These are phyloP conservation scores for Chlamydomonas schloesseri DNA, from an alignment of 139 green algal genomes.

Conservation along the genomic window DNA sequence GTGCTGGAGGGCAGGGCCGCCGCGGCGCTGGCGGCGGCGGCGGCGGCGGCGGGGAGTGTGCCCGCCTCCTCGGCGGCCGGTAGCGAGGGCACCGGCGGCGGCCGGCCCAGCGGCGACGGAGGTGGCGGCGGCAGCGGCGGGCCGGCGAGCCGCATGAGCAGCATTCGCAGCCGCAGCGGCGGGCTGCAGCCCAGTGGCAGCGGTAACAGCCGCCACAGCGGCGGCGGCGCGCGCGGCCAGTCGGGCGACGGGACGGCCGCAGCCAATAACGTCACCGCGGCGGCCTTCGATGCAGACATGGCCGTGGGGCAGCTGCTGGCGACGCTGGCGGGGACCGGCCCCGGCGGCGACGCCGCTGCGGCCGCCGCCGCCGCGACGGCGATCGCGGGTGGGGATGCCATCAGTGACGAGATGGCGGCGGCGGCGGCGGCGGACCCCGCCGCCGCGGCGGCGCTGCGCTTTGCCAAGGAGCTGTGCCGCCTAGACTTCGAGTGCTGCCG, in stretches of 20 bases:
- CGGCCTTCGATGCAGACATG: too few relatives aligned
- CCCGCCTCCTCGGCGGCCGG: not conserved
- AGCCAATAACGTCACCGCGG: too few relatives aligned
- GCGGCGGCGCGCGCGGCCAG: too few relatives aligned
- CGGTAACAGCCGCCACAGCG: too few relatives aligned
- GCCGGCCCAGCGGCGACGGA: not conserved
- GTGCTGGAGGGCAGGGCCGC: slow-evolving; percentile 17
- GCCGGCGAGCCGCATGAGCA: not conserved
- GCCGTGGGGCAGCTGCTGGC: slow-evolving; percentile 18
- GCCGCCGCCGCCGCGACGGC: not conserved
- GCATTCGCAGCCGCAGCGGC: too few relatives aligned
- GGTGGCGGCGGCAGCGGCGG: slow-evolving; percentile 3
- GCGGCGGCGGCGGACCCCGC: not conserved
- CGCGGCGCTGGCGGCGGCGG: not conserved
- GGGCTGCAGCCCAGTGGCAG: too few relatives aligned
- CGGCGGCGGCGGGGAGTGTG: too few relatives aligned
- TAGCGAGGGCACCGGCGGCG: not conserved
- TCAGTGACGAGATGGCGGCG: not conserved
- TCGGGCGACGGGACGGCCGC: too few relatives aligned
- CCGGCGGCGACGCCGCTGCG: not conserved
- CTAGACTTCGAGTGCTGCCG: slow-evolving; percentile 32
- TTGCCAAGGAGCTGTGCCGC: slow-evolving; percentile 11
- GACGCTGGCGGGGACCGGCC: not conserved
- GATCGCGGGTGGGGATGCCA: not conserved
- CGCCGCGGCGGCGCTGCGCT: not conserved